Conservation (phyloP, 371 early-diverging fungal species). For the Lichtheimia corymbifera region DNA sequence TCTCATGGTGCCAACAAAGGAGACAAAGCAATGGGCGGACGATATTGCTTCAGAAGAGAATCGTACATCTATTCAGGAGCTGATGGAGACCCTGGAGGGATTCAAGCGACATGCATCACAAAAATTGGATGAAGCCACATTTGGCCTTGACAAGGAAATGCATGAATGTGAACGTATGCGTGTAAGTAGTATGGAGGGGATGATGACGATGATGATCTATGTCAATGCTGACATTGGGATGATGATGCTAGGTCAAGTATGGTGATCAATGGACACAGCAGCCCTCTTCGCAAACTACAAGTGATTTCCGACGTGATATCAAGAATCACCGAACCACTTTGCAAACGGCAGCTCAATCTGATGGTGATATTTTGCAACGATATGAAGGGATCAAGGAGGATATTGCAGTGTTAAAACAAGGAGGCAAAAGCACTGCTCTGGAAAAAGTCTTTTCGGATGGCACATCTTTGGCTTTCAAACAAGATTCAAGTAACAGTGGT, state of each 20-base stretch:
- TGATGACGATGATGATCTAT: background rate
- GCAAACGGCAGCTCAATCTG: conserved; percentile 78
- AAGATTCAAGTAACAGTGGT: background rate
- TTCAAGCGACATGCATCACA: conserved; percentile 62
- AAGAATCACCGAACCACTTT: conserved; percentile 76
- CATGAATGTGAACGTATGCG: conserved; percentile 78
- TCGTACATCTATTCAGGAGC: conserved; percentile 47
- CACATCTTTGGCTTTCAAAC: background rate
- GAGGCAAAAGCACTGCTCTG: conserved; percentile 58
- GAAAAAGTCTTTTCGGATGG: conserved; percentile 60
- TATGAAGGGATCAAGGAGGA: conserved; percentile 57
- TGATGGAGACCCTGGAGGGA: conserved; percentile 60
- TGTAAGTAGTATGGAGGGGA: conserved; percentile 38
- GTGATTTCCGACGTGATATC: conserved; percentile 76
- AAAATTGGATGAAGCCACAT: conserved; percentile 62
- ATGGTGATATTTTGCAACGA: conserved; percentile 61
- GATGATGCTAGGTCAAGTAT: conserved; percentile 56
- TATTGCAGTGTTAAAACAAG: conserved; percentile 59
- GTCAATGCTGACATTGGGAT: no score
- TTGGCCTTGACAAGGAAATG: conserved; percentile 83
- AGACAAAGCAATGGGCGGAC: conserved; percentile 64
- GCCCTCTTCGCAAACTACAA: conserved; percentile 75
- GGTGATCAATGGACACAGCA: conserved; percentile 84
- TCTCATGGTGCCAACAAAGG: conserved; percentile 54
- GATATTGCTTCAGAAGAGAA: conserved; percentile 57